Percentiles rank a stretch among this genome's conserved stretches.
Evolutionary conservation across 805 yeast genomes (phyloP).

Genomic region (Cyberlindnera subsufficiens): DNA sequence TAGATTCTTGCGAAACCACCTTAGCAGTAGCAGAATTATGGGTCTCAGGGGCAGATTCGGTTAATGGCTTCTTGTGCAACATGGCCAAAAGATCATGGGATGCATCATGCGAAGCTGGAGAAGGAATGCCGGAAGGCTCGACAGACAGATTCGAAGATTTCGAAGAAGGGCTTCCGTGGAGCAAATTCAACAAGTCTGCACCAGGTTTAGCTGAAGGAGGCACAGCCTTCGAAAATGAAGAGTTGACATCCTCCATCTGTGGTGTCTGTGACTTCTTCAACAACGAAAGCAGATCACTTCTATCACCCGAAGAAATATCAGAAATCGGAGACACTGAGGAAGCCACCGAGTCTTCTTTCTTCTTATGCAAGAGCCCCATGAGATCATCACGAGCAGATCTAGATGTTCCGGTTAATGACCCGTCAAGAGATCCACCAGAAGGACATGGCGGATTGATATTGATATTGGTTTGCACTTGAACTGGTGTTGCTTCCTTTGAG

Average conservation of each 20-base stretch:
- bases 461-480: too few species aligned
- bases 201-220: not conserved
- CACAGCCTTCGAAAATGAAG: too few species aligned
- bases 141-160: not conserved
- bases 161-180: not conserved
- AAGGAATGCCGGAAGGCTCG: not conserved
- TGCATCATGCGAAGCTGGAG: not conserved
- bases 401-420: too few species aligned
- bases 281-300: too few species aligned
- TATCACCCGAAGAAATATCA: too few species aligned
- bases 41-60: conserved; percentile 2
- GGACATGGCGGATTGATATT: too few species aligned
- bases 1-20: conserved; percentile 5
- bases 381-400: conserved; percentile 3
- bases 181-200: not conserved
- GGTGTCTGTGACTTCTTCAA: too few species aligned
- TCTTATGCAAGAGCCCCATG: conserved; percentile 4
- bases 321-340: too few species aligned
- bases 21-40: not conserved
- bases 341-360: not conserved
- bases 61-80: conserved; percentile 5
- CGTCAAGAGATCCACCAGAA: too few species aligned
- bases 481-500: not conserved
- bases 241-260: too few species aligned
- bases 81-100: conserved; percentile 7